A percentile compares a stretch with the other conserved stretches of the same genome.
These are phyloP conservation scores for Cinchona pubescens DNA, from an alignment of 257 asterid genomes.

Conservation along the genomic window DNA sequence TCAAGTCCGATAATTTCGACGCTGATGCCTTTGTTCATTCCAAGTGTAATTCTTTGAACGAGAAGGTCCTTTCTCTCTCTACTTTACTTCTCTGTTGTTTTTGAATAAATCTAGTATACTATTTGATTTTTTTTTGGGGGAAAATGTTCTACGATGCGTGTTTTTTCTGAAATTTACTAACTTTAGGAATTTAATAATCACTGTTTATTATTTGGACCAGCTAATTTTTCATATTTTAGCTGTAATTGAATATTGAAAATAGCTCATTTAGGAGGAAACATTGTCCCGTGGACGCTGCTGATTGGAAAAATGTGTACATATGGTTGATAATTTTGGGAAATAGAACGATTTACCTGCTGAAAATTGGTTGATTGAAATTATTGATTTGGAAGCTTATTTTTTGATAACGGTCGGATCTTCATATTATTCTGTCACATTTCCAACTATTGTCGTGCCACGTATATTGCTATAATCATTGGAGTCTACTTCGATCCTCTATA, in stretches of 20 bases:
- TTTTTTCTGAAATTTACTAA: not conserved
- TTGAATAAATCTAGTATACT: too few species aligned
- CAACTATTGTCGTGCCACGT: not conserved
- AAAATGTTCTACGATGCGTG: too few species aligned
- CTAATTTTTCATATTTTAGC: not conserved
- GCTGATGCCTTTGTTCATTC: slow-evolving; percentile 85
- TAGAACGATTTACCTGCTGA: not conserved
- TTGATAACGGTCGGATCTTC: not conserved
- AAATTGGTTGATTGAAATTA: not conserved
- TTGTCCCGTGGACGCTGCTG: not conserved
- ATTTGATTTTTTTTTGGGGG: too few species aligned
- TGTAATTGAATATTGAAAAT: not conserved
- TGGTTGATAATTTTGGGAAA: not conserved
- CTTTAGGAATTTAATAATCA: too few species aligned
- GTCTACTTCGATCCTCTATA: too few species aligned
- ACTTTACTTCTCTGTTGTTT: too few species aligned
- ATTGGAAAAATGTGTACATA: not conserved
- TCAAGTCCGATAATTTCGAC: slow-evolving; percentile 87
- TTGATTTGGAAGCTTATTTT: too few species aligned
- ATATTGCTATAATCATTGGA: not conserved
- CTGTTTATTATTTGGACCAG: too few species aligned
- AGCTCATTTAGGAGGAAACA: not conserved
- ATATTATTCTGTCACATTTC: not conserved
- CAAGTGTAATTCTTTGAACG: slow-evolving; percentile 82
- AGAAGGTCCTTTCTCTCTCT: slow-evolving; percentile 52